Evolutionary conservation across 768 basidiomycete genomes (phyloP), one percentile per base, ranked within the genome.

Genomic region (Termitomyces sp.): DNA sequence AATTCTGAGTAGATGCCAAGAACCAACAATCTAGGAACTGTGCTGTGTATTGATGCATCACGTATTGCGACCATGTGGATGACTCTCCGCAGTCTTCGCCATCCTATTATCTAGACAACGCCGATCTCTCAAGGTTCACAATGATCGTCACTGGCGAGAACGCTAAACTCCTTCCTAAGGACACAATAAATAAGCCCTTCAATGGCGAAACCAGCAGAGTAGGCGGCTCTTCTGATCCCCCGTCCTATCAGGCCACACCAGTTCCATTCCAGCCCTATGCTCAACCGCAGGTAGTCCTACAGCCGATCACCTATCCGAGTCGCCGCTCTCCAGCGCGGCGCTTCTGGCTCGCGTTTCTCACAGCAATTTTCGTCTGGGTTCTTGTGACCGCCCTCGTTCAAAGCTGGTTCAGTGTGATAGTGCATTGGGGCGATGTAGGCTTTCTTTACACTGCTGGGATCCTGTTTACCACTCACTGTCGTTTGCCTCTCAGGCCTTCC

Each of bases 351-450:
- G 68, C 69, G 8, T 63, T 70, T 39, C 32, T 55, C 6, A 57
- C 61, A 12, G 70, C 70, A 3, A 38, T 69, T 18, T 33, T 68
- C 6, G 54, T 69, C 40, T 71, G 70, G 66, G 13, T 71, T n/a
- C 63, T 70, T 7, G 13, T 65, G 45, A 63, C 45, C 33, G 38
- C 62, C 20, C 53, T 69, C 16, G 51, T 65, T 45, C 62, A 59
- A 24, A 71, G 67, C 53, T 55, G 68, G 58, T 56, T 63, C 22
- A 39, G 45, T 18, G 36, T 68, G 20, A 35, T 57, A 6, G 54
- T 58, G 9, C 59, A 60, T 38, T 63, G 61, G 61, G 28, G 57
- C 4, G 35, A 54, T 57, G 64, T 64, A 51, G 15, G 67, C 55
- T 46, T 40, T 42, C 35, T 42, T 18, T 24, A 0, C 28, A 28